A percentile compares a stretch with the other conserved stretches of the same genome.
Conservation (phyloP, 139 green algal genomes). For the Closterium sp. region DNA sequence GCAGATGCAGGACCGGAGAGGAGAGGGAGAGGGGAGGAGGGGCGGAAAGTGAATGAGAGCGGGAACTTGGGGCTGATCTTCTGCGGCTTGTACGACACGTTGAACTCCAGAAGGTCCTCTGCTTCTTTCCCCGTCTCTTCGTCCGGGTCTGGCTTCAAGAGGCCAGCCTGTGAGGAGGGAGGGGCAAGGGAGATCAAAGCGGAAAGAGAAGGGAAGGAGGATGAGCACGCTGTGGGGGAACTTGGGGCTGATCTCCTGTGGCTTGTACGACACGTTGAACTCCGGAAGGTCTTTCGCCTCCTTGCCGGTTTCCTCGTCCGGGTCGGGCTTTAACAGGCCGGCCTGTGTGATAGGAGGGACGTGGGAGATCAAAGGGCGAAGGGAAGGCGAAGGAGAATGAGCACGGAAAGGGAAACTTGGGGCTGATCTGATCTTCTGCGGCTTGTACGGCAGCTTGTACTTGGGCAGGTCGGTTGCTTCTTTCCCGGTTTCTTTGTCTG, state of each 20-base stretch:
- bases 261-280: slow-evolving; percentile 96
- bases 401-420: slow-evolving; percentile 79
- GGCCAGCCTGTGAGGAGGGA: neutral
- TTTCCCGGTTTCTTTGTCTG: slow-evolving; percentile 48
- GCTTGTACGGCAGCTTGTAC: slow-evolving; percentile 95
- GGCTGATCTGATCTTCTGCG: slow-evolving; percentile 80
- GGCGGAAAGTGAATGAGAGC: neutral
- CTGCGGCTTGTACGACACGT: too few relatives aligned
- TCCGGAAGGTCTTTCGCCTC: slow-evolving; percentile 68
- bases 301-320: slow-evolving; percentile 53
- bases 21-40: neutral
- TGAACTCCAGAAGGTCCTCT: too few relatives aligned
- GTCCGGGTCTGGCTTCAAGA: too few relatives aligned
- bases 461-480: slow-evolving; percentile 68
- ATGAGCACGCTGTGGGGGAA: slow-evolving; percentile 88
- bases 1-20: neutral
- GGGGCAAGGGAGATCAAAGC: neutral
- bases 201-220: neutral
- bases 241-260: slow-evolving; percentile 98
- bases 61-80: neutral
- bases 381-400: neutral
- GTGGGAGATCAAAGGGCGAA: neutral
- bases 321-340: slow-evolving; percentile 72
- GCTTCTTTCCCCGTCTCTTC: too few relatives aligned
- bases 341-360: slow-evolving; percentile 47